Percentiles rank a stretch among this genome's conserved stretches.
Evolutionary conservation across 2,329 filamentous ascomycete species (phyloP).

Genomic region (Fusarium sp.): DNA sequence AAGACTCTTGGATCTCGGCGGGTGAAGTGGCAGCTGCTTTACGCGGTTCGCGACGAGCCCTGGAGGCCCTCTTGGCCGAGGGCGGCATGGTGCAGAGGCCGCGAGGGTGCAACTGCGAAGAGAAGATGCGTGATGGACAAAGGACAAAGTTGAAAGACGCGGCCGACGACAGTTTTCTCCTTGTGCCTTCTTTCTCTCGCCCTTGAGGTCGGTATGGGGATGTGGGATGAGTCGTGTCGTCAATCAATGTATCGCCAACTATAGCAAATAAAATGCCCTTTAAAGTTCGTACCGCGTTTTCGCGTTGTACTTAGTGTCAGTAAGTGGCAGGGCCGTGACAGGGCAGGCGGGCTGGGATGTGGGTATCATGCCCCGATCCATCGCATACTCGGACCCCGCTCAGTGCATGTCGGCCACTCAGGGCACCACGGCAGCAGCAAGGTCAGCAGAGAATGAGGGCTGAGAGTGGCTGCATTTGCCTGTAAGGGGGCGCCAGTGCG

Average conservation of each 20-base stretch:
- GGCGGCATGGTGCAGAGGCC: conserved; percentile 47
- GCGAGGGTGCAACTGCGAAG: conserved; percentile 9
- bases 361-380: conserved; percentile 31
- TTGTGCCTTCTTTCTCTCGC: not conserved
- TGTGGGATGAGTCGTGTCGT: conserved; percentile 38
- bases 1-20: conserved; percentile 59
- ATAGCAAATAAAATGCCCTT: conserved; percentile 41
- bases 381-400: conserved; percentile 36
- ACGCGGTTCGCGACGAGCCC: conserved; percentile 52
- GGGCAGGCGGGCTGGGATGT: conserved; percentile 27
- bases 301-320: conserved; percentile 45
- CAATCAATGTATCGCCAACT: conserved; percentile 34
- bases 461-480: conserved; percentile 24
- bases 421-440: not conserved
- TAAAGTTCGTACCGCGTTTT: conserved; percentile 47
- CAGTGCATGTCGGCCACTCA: conserved; percentile 19
- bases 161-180: not conserved
- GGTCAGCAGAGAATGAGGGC: conserved; percentile 20
- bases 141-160: not conserved
- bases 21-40: conserved; percentile 48
- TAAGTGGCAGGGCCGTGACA: conserved; percentile 42
- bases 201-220: conserved; percentile 23
- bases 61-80: conserved; percentile 50
- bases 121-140: not conserved
- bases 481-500: conserved; percentile 36